Conservation (phyloP, 257 asterid species). For the Lithospermum erythrorhizon region DNA sequence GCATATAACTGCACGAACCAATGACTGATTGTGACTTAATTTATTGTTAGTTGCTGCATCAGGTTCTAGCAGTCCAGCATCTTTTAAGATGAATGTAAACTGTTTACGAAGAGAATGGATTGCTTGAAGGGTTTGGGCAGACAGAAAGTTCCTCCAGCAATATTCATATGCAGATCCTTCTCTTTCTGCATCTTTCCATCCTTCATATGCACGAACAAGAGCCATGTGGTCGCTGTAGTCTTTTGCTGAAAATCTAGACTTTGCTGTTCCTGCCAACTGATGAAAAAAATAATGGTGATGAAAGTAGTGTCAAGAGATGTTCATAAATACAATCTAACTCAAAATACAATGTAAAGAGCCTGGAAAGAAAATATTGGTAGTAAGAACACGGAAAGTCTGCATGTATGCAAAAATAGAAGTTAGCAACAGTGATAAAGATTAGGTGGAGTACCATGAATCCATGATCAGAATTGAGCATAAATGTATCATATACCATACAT, state of each 20-base stretch:
- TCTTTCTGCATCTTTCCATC: conserved; percentile 99
- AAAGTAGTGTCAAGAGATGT: too few relatives aligned
- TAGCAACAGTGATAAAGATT: too few relatives aligned
- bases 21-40: conserved; percentile 80
- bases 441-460: too few relatives aligned
- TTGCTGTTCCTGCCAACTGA: conserved; percentile 92
- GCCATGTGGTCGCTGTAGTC: conserved; percentile 99
- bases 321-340: too few relatives aligned
- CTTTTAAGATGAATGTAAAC: conserved; percentile 75
- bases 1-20: conserved; percentile 97
- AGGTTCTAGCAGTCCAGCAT: conserved; percentile 63
- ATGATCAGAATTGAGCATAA: too few relatives aligned
- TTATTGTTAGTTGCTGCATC: conserved; percentile 55
- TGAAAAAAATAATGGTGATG: conserved; percentile 5
- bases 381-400: too few relatives aligned
- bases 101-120: conserved; percentile 93
- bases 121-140: conserved; percentile 95
- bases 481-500: too few relatives aligned
- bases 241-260: conserved; percentile 95
- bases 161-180: conserved; percentile 95
- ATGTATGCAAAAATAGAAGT: too few relatives aligned
- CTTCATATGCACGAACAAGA: conserved; percentile 98
- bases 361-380: too few relatives aligned
- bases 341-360: too few relatives aligned
- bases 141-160: conserved; percentile 96